These are phyloP conservation scores for Sphagnum fallax DNA, from an alignment of 228 moss, liverwort and hornwort genomes.

Conservation along the genomic window DNA sequence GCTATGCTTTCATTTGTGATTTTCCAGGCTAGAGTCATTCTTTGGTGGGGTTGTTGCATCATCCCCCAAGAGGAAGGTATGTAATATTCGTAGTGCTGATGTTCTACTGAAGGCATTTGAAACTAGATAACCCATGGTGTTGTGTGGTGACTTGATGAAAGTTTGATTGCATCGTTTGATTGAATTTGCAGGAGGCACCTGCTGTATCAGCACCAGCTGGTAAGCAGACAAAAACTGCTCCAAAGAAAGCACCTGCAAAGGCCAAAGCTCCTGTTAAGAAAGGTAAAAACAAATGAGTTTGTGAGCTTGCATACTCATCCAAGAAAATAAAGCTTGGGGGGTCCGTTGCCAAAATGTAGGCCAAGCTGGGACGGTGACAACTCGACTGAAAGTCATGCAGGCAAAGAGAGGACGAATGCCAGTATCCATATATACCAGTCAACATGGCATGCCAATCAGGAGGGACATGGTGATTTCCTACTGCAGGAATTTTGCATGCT, in stretches of 20 bases:
- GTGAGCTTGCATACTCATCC: neutral
- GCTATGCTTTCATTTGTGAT: neutral
- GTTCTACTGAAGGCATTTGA: no score
- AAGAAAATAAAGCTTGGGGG: neutral
- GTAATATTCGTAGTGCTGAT: neutral
- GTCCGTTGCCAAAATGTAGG: neutral
- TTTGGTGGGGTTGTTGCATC: conserved; percentile 47
- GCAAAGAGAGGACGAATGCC: neutral
- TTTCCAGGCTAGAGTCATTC: conserved; percentile 80
- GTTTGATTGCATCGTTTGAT: neutral
- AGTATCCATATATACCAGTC: no score
- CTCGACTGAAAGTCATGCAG: neutral
- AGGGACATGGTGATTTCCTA: no score
- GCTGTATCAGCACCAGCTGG: conserved; percentile 38
- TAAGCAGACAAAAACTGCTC: conserved; percentile 35
- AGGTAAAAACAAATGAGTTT: conserved; percentile 39
- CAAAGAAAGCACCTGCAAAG: conserved; percentile 34
- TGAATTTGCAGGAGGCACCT: conserved; percentile 29
- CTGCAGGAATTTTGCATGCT: no score
- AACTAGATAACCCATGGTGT: no score
- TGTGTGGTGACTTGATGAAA: neutral
- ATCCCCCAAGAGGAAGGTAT: conserved; percentile 80
- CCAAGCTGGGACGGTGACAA: neutral
- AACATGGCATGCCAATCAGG: no score
- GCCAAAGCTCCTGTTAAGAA: conserved; percentile 10